Conservation (phyloP, 371 early-diverging fungal species). For the Mucor sp. region DNA sequence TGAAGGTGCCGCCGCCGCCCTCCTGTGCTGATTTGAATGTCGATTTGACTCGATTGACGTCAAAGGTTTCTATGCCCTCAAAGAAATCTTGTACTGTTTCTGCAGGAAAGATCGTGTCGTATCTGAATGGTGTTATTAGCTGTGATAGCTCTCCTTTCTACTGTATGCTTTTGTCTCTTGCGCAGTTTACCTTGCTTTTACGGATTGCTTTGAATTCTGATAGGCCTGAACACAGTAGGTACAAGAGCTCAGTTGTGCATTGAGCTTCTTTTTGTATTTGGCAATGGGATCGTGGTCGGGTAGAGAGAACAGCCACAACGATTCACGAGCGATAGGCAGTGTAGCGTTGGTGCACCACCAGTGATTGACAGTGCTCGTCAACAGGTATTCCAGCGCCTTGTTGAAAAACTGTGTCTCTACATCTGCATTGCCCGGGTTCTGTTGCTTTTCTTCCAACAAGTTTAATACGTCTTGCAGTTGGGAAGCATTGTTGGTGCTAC, state of each 20-base stretch:
- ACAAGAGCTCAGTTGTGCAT: conserved; percentile 32
- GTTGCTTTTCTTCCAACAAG: conserved; percentile 19
- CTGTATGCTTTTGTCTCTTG: too few relatives aligned
- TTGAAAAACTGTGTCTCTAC: conserved; percentile 44
- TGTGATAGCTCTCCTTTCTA: too few relatives aligned
- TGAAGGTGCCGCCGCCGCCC: neutral
- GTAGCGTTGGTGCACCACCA: conserved; percentile 46
- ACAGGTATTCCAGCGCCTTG: conserved; percentile 34
- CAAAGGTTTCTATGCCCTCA: conserved; percentile 29
- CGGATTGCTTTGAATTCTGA: conserved; percentile 30
- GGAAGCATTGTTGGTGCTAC: neutral
- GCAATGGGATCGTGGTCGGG: conserved; percentile 44
- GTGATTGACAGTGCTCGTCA: conserved; percentile 30
- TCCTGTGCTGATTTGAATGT: conserved; percentile 8
- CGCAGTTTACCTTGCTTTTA: conserved; percentile 36
- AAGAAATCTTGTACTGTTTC: conserved; percentile 44
- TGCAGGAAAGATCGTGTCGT: conserved; percentile 27
- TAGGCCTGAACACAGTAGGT: conserved; percentile 33
- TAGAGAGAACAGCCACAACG: conserved; percentile 49
- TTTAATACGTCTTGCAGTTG: conserved; percentile 15
- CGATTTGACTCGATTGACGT: conserved; percentile 23
- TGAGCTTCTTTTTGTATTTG: conserved; percentile 42
- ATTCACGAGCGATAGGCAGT: conserved; percentile 39
- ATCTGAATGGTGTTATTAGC: conserved; percentile 30
- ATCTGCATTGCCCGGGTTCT: conserved; percentile 24